Evolutionary conservation across 2,329 filamentous ascomycete species (phyloP).

Genomic region (Celoporthe dispersa): DNA sequence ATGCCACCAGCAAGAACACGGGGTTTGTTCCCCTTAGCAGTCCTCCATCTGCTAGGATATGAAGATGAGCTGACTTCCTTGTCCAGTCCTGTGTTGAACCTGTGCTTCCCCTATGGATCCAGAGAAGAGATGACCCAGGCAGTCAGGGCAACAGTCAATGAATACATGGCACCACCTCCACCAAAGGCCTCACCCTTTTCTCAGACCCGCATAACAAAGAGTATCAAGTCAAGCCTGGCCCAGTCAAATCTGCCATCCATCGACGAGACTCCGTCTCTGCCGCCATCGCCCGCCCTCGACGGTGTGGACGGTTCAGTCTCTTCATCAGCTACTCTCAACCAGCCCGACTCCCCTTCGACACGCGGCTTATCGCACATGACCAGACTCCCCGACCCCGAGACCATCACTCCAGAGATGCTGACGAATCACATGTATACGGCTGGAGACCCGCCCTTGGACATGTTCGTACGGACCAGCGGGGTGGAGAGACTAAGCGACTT

Average conservation of each 20-base stretch:
- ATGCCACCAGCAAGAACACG: conserved; percentile 85
- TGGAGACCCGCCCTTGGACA: conserved; percentile 82
- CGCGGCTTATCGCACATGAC: conserved; percentile 42
- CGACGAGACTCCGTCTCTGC: conserved; percentile 52
- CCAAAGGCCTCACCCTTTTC: conserved; percentile 77
- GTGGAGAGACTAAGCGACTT: conserved; percentile 95
- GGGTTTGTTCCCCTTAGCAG: conserved; percentile 54
- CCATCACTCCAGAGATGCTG: conserved; percentile 81
- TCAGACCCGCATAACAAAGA: conserved; percentile 83
- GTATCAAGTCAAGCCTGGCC: conserved; percentile 71
- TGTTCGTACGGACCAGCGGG: conserved; percentile 90
- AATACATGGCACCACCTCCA: conserved; percentile 76
- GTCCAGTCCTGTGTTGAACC: conserved; percentile 70
- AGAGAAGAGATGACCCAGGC: conserved; percentile 93
- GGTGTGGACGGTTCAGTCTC: conserved; percentile 60
- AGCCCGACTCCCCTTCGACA: conserved; percentile 47
- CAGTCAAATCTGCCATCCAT: conserved; percentile 54
- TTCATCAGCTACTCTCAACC: conserved; percentile 63
- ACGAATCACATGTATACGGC: conserved; percentile 88
- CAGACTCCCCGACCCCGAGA: conserved; percentile 74
- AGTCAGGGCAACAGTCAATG: conserved; percentile 83
- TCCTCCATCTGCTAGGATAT: not conserved
- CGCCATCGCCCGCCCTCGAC: conserved; percentile 49
- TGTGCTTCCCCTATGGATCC: conserved; percentile 97
- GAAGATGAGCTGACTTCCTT: conserved; percentile 24